These are phyloP conservation scores for Dactylonectria estremocensis DNA, from an alignment of 2,329 filamentous ascomycete genomes.

Conservation along the genomic window DNA sequence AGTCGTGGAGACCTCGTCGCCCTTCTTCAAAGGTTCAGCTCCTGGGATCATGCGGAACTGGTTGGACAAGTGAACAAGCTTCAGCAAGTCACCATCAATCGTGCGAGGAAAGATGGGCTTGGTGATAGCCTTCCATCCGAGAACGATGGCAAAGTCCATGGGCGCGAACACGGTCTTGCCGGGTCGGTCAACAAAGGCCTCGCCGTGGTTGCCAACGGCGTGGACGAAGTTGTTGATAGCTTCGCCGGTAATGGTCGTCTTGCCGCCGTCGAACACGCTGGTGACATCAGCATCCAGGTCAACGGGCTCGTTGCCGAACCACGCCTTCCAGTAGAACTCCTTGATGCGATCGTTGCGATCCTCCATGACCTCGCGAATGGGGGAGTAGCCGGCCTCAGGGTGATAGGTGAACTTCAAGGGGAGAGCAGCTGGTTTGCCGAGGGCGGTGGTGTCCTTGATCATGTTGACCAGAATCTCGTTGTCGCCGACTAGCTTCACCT, in stretches of 20 bases:
- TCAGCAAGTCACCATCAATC: slow-evolving; percentile 96
- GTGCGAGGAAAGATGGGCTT: slow-evolving; percentile 98
- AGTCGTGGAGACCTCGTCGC: slow-evolving; percentile 91
- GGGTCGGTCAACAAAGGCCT: slow-evolving; percentile 95
- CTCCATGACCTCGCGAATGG: slow-evolving; percentile 96
- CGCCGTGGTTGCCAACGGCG: slow-evolving; percentile 96
- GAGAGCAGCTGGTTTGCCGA: slow-evolving; percentile 85
- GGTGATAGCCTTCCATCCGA: slow-evolving; percentile 98
- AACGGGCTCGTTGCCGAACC: slow-evolving; percentile 91
- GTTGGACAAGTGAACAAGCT: slow-evolving; percentile 97
- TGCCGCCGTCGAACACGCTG: slow-evolving; percentile 91
- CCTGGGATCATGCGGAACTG: slow-evolving; percentile 98
- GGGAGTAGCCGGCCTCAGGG: slow-evolving; percentile 96
- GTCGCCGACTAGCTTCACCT: slow-evolving; percentile 82
- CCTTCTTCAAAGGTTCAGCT: slow-evolving; percentile 94
- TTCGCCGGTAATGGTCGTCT: slow-evolving; percentile 87
- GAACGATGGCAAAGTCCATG: slow-evolving; percentile 99
- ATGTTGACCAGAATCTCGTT: slow-evolving; percentile 90
- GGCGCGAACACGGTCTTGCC: slow-evolving; percentile 95
- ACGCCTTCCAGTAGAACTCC: slow-evolving; percentile 98
- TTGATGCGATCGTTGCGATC: slow-evolving; percentile 98
- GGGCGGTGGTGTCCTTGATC: slow-evolving; percentile 92
- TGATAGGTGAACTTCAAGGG: slow-evolving; percentile 93
- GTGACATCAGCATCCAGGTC: slow-evolving; percentile 90
- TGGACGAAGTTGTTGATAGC: slow-evolving; percentile 99